Conservation (phyloP, 2,329 filamentous ascomycete genomes). For the Tolypocladium ovalisporum region DNA sequence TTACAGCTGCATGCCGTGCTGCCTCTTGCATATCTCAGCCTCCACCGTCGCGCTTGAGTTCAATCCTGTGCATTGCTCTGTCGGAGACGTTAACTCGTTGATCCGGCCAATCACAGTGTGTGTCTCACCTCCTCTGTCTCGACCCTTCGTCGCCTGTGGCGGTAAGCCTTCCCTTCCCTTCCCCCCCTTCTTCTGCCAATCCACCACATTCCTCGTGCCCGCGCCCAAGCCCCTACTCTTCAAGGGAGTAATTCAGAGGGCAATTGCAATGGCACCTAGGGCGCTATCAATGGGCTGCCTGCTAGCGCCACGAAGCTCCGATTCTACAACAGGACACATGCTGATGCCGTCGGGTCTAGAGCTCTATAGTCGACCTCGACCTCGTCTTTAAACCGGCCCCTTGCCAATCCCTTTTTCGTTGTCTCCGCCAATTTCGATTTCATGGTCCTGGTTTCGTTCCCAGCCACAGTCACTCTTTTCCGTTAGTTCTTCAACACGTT, state of each 20-base stretch:
- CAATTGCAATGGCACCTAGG: slow-evolving; percentile 2
- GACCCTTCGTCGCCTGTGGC: slow-evolving; percentile 30
- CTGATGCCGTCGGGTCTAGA: slow-evolving; percentile 27
- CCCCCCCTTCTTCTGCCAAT: slow-evolving; percentile 9
- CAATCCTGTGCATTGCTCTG: slow-evolving; percentile 31
- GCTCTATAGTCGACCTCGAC: slow-evolving; percentile 26
- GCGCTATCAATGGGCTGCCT: slow-evolving; percentile 4
- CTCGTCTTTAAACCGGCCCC: slow-evolving; percentile 34
- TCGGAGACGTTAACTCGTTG: slow-evolving; percentile 58
- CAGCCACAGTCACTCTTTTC: slow-evolving; percentile 49
- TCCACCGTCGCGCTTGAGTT: slow-evolving; percentile 32
- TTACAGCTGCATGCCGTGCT: slow-evolving; percentile 26
- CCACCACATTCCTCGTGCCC: slow-evolving; percentile 15
- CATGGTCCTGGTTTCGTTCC: slow-evolving; percentile 35
- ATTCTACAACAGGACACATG: slow-evolving; percentile 11
- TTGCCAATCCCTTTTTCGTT: slow-evolving; percentile 31
- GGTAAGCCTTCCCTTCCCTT: slow-evolving; percentile 33
- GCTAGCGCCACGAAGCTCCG: slow-evolving; percentile 13
- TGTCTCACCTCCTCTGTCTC: slow-evolving; percentile 36
- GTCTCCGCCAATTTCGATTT: slow-evolving; percentile 18
- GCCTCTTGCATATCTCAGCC: slow-evolving; percentile 20
- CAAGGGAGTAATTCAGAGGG: slow-evolving; percentile 16
- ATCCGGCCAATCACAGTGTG: slow-evolving; percentile 40
- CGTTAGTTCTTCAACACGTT: slow-evolving; percentile 39
- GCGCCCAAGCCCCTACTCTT: slow-evolving; percentile 12